Conservation (phyloP, 208 protist species). For the Acanthamoeba culbertsoni region DNA sequence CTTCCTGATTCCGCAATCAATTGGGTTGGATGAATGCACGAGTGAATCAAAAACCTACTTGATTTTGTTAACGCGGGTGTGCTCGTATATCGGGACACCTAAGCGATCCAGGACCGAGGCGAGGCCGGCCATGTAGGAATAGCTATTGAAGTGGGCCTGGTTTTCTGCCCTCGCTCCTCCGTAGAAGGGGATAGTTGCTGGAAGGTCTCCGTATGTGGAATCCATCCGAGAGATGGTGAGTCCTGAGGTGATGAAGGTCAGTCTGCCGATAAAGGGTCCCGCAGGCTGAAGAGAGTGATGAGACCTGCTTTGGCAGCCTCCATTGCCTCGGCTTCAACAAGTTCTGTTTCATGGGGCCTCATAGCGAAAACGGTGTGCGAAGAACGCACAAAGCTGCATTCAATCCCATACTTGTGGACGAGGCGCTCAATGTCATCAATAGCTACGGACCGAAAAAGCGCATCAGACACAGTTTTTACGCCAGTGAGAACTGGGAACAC, state of each 20-base stretch:
- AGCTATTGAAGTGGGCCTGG: conserved; percentile 38
- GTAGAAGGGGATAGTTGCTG: not conserved
- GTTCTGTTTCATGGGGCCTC: not conserved
- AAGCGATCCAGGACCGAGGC: not conserved
- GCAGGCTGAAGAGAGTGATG: not conserved
- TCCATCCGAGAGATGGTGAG: no score
- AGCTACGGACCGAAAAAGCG: not conserved
- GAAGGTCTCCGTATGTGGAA: no score
- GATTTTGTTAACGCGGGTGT: not conserved
- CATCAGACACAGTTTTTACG: not conserved
- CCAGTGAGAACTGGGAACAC: not conserved
- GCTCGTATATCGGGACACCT: not conserved
- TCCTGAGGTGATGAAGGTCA: no score
- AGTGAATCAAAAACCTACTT: not conserved
- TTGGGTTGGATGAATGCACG: not conserved
- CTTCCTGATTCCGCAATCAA: not conserved
- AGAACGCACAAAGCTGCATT: not conserved
- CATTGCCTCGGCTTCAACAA: not conserved
- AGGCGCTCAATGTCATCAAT: not conserved
- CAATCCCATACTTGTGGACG: not conserved
- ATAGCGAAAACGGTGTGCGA: not conserved
- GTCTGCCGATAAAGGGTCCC: no score
- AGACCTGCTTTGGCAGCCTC: not conserved
- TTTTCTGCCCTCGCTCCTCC: not conserved
- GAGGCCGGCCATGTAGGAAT: not conserved